Evolutionary conservation across 306 rosid genomes (phyloP), one percentile per base, ranked within the genome.

Genomic region (Rubus idaeus): DNA sequence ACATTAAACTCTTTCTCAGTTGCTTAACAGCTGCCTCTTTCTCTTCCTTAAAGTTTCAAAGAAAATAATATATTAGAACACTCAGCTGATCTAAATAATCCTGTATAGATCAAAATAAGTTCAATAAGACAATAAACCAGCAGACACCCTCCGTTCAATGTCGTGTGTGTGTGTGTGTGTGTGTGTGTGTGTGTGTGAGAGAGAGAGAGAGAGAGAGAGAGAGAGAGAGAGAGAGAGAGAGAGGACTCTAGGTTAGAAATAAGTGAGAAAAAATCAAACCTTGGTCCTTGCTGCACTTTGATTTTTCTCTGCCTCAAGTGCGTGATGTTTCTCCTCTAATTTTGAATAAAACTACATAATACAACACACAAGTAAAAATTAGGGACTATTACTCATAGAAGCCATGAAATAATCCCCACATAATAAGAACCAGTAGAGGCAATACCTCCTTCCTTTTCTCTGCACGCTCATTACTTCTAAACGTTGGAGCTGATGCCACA

Each of bases 371-470:
- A 77, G 77, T 30, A 30, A 30, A 21, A 23, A n/a, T 23, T 26
- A 20, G 70, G 50, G 41, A 70, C 45, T 58, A 74, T 68, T 74
- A 8, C 17, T 50, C 61, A 50, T 74, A 55, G 18, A 52, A 69
- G 6, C 47, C 49, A 45, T 26, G 51, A 78, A 84, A 80, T 35
- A 20, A 77, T 66, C 70, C 72, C 9, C 74, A 71, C 61, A 67
- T 10, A 46, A 71, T 67, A 17, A 81, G 74, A 60, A 70, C 40
- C 61, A n/a, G 62, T 55, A 35, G 71, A 79, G 69, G 81, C 20
- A 17, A 56, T 83, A 96, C 98, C 99, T 96, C 97, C 88, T 73
- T 96, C 55, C 99, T 89, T 80, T 88, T 96, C 83, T 96, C 93
- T 39, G 99, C 98, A 50, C 98, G 98, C 66, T 91, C 85, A 41